Percentiles rank a stretch among this genome's conserved stretches.
These are phyloP conservation scores for Aspergillus pseudoviridinutans DNA, from an alignment of 2,329 filamentous ascomycete genomes.

Conservation along the genomic window DNA sequence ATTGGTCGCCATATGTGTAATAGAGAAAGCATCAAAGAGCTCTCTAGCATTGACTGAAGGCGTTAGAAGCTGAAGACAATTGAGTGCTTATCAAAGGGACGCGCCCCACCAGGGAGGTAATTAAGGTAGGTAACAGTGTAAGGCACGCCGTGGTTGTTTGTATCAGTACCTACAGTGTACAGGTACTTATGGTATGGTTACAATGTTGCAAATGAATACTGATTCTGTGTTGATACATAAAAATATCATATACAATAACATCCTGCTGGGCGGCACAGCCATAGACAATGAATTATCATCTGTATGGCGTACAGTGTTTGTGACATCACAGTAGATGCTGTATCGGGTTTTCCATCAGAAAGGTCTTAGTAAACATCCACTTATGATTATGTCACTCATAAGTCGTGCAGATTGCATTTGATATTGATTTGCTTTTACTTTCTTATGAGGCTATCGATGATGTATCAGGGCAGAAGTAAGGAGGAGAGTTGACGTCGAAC, in stretches of 20 bases:
- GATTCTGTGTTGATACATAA: no score
- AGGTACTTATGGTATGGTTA: background rate
- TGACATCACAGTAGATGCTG: background rate
- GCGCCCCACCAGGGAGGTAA: no score
- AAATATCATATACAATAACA: no score
- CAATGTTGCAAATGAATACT: background rate
- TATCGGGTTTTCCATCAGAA: background rate
- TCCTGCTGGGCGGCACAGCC: background rate
- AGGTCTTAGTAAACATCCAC: background rate
- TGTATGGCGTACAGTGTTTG: background rate
- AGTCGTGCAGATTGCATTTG: background rate
- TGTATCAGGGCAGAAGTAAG: background rate
- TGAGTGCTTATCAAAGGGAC: background rate
- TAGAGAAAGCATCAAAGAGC: constrained; percentile 7
- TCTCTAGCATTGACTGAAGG: background rate
- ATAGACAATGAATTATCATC: background rate
- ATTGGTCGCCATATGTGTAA: constrained; percentile 23
- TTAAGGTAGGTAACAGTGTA: no score
- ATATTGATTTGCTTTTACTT: background rate
- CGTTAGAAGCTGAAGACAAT: background rate
- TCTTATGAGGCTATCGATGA: background rate
- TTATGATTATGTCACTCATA: background rate
- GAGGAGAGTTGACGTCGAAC: background rate
- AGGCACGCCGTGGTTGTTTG: no score
- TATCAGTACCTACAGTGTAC: background rate